These are phyloP conservation scores for Hyphopichia homilentoma DNA, from an alignment of 805 yeast species.

Conservation along the genomic window DNA sequence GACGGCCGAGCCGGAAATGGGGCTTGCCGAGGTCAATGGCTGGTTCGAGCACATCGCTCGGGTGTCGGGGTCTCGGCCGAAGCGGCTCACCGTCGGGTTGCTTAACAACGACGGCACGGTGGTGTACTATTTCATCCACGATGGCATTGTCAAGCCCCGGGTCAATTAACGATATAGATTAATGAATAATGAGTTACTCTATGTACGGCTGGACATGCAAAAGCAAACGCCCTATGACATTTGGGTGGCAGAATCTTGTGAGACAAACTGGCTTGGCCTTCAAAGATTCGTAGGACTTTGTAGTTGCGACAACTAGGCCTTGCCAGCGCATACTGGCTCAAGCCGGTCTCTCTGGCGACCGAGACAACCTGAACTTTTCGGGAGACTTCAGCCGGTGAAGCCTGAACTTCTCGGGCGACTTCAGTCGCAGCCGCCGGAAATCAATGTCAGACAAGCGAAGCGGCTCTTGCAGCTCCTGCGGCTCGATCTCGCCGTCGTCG, in stretches of 20 bases:
- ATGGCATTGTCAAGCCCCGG: constrained; percentile 63
- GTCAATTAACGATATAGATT: no score
- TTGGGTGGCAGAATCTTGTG: no score
- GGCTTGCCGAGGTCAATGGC: constrained; percentile 34
- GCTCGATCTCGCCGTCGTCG: no score
- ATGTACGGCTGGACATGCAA: no score
- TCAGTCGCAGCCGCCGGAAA: background rate
- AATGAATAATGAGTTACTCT: no score
- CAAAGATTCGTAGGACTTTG: background rate
- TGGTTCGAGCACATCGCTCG: constrained; percentile 33
- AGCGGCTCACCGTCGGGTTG: constrained; percentile 50
- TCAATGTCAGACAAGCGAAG: background rate
- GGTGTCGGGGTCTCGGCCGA: constrained; percentile 25
- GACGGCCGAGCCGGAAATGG: constrained; percentile 19
- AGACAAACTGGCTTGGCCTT: no score
- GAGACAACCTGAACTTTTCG: background rate
- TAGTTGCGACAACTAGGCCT: background rate
- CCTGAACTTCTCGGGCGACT: background rate
- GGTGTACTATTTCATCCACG: constrained; percentile 65
- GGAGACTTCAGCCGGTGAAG: background rate
- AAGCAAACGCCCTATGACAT: no score
- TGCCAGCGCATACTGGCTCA: no score
- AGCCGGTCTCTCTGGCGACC: background rate
- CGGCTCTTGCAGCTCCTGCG: no score
- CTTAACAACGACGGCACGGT: constrained; percentile 65